Base-by-base conservation (phyloP, 305 asterid genomes). In the Fraxinus dipetala region DNA sequence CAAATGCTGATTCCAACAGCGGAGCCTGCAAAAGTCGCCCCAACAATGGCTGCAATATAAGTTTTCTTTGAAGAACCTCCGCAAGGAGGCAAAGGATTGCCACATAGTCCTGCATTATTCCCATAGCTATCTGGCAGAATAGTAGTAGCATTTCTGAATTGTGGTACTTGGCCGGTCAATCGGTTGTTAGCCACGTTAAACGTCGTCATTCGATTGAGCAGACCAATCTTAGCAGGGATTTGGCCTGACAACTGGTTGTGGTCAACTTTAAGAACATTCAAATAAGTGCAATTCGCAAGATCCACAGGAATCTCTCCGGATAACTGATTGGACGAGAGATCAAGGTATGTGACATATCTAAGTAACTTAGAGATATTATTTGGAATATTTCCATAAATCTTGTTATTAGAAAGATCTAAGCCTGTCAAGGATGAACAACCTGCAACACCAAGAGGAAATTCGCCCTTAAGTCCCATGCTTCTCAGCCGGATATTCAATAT, bases 401-500 rank as follows among this genome's bases (percentile, higher is more conserved):
- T 86, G 89, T 92, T 93, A 86, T 87, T 75, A 8, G 98, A 93
- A 77, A 93, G 89, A 82, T 93, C 93, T 56, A 93, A 83, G 69
- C 95, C 93, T 1, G 93, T 91, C 90, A 93, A 77, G 76, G 95
- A 83, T 8, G 84, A 13, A 78, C 98, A 93, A 31, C 76, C 67
- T 1, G 56, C 34, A 30, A 93, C 70, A 6, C 93, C 98, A 2
- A 74, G 76, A 1, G 98, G 98, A 81, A 92, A 93, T 87, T 85
- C 83, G 1, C 98, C 98, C 88, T 81, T 63, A 75, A 93, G 95
- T 5, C 93, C 97, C 97, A 90, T 89, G 81, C 82, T 85, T 1
- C 87, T 31, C 38, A 93, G 82, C 0, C 76, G 83, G 79, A 93
- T 85, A 63, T 88, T 90, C 38, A 93, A 9, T 69, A 93, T 91